Base-by-base conservation (phyloP, 163 green algal species). In the Chlorella variabilis region DNA sequence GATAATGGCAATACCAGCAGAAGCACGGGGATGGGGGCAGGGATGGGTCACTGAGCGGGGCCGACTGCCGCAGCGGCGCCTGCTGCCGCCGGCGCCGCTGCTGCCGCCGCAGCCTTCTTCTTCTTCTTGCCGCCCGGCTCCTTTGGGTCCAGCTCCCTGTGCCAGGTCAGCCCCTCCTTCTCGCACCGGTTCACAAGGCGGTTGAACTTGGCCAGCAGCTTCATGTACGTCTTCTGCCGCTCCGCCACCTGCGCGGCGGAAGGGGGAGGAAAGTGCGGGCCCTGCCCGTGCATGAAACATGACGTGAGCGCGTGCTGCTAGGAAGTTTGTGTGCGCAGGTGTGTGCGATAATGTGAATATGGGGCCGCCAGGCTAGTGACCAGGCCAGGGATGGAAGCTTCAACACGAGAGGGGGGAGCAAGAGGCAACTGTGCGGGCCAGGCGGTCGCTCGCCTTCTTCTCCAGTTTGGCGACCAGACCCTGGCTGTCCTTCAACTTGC, bases 191-290 rank as follows among this genome's bases (percentile, higher is more conserved):
- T 61, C 38, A 71, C 5, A 56, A 80, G 74, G 25, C 74, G 41
- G 74, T 80, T 80, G 74, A 69, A 36, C 56, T 71, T 80, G 38
- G n/a, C 17, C 27, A 80, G 74, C 74, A 80, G 74, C 58, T 70
- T 80, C 39, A 59, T 33, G 39, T 80, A 80, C 4, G 49, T 49
- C 0, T 36, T 25, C n/a, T n/a, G 11, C 34, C 51, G 34, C 33
- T 11, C 27, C 5, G 31, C 38, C 34, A 78, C 25, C 71, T 77
- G 70, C 48, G n/a, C n/a, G n/a, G n/a, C n/a, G n/a, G n/a, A n/a
- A n/a, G n/a, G n/a, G n/a, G n/a, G n/a, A n/a, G n/a, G n/a, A n/a
- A n/a, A n/a, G n/a, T n/a, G n/a, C n/a, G n/a, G n/a, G n/a, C n/a
- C n/a, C n/a, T n/a, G n/a, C n/a, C n/a, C n/a, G n/a, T n/a, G n/a